Evolutionary conservation across 2,329 filamentous ascomycete genomes (phyloP).

Genomic region (Fusarium cyanostomum): DNA sequence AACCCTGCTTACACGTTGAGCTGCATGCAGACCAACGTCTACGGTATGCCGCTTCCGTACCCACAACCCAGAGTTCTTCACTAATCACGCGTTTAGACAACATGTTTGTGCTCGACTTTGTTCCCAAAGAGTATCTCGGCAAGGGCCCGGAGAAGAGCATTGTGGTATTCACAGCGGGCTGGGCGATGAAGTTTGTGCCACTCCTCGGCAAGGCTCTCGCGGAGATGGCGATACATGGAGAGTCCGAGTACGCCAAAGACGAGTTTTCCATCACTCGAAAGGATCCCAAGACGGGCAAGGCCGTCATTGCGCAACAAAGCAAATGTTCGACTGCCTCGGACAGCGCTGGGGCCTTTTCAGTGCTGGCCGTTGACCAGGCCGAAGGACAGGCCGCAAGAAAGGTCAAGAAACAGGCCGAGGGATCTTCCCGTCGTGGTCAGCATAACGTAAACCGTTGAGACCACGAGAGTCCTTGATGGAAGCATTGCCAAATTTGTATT

Average conservation of each 20-base stretch:
- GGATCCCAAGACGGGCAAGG: background rate
- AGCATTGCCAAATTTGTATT: too few relatives aligned
- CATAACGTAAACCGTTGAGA: too few relatives aligned
- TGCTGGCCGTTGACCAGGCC: too few relatives aligned
- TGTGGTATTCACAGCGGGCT: constrained; percentile 20
- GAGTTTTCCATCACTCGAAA: constrained; percentile 21
- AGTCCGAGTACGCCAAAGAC: constrained; percentile 15
- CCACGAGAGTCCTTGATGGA: too few relatives aligned
- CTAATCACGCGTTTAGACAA: constrained; percentile 16
- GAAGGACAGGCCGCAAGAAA: too few relatives aligned
- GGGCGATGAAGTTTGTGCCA: constrained; percentile 36
- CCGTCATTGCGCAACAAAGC: constrained; percentile 10
- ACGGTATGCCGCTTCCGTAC: background rate
- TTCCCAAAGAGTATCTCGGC: constrained; percentile 19
- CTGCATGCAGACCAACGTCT: constrained; percentile 25
- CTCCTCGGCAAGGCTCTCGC: constrained; percentile 24
- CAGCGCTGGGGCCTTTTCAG: too few relatives aligned
- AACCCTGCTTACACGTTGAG: constrained; percentile 20
- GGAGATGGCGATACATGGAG: constrained; percentile 12
- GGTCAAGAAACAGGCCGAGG: too few relatives aligned
- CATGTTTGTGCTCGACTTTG: constrained; percentile 33
- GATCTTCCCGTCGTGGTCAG: too few relatives aligned
- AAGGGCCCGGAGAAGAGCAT: constrained; percentile 20
- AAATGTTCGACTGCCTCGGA: too few relatives aligned
- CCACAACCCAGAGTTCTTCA: accelerated